Base-by-base conservation (phyloP, 2,329 filamentous ascomycete species). In the Stemphylium lycopersici region DNA sequence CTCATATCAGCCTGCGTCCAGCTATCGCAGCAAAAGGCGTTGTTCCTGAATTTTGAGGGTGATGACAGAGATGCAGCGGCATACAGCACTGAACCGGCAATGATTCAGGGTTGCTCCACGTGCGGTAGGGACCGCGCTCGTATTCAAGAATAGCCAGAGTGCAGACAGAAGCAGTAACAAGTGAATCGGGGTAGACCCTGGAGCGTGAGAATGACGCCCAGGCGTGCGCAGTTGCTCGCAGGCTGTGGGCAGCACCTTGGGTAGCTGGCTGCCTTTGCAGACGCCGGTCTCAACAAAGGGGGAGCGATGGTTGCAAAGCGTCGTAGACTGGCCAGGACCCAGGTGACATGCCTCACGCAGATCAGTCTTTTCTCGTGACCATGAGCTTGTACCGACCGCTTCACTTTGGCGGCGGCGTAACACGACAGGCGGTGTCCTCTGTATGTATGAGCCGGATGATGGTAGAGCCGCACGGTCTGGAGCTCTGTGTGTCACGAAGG, bases 391-490 rank as follows among this genome's bases (percentile, higher is more conserved):
- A 22, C 20, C 20, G 20, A 18, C 16, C 33, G 45, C 51, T 49
- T 48, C 51, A 49, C 24, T 42, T 16, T 53, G 47, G 43, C 20
- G 45, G 47, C 12, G 43, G 20, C 29, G 37, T 34, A 24, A 41
- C 42, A 24, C 38, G 24, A 18, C 24, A 42, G 32, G 29, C 36
- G 13, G 22, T 45, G 48, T 40, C 22, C 29, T 33, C 18, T 37
- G 15, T 38, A 16, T 37, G 15, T 38, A 16, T 6, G 43, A 24
- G 8, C 36, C 29, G 24, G 38, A 39, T 39, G 43, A 29, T 22
- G 37, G 32, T 43, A 40, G 39, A 52, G 39, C 24, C 39, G 54
- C 54, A 57, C 40, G 36, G 32, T 40, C 31, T 16, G 33, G n/a
- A 12, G 33, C 8, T 36, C 4, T 36, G 15, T 36, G 33, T 36